Evolutionary conservation across 495 filamentous ascomycete genomes (phyloP), one percentile per base, ranked within the genome.

Genomic region (Schizothecium vesticola): DNA sequence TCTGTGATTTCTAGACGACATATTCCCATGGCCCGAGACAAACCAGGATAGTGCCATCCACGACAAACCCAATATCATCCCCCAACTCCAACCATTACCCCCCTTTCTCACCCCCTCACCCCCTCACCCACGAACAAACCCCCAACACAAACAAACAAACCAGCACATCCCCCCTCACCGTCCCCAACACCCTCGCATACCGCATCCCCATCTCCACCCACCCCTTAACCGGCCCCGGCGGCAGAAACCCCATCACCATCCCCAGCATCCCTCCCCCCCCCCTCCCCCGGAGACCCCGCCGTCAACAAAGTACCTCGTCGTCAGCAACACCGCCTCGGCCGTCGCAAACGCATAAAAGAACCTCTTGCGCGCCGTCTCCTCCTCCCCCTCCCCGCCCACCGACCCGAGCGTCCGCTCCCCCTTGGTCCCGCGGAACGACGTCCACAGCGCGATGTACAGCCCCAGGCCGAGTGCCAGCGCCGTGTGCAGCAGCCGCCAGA

Each of bases 281-380:
- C 75, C 33, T 68, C 69, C 72, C 79, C 13, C 33, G 6, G 56
- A 21, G 12, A 64, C 16, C n/a, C 66, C 67, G 12, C 83, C 85
- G 61, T 90, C 88, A 63, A 90, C 51, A 70, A 93, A 85, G 66
- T 88, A 88, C 69, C 91, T 81, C 24, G 86, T 85, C 9, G 85
- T 86, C 69, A 91, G 86, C 70, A 97, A 75, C 31, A 94, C 69
- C 65, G 93, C 76, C 81, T 97, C 92, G 12, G 87, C 91, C 3
- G 92, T 93, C 23, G 90, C 88, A 74, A 97, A 97, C 22, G 76
- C 78, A 64, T 90, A 85, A 72, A 90, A 87, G 79, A 95, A 97
- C 24, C 43, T 19, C 43, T 78, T 76, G 31, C 19, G 16, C n/a
- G 69, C 69, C 23, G 56, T 59, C 19, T 67, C 66, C 6, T 67